A percentile compares a stretch with the other conserved stretches of the same genome.
Conservation (phyloP, 1,284 basidiomycete genomes). For the Malassezia nana region DNA sequence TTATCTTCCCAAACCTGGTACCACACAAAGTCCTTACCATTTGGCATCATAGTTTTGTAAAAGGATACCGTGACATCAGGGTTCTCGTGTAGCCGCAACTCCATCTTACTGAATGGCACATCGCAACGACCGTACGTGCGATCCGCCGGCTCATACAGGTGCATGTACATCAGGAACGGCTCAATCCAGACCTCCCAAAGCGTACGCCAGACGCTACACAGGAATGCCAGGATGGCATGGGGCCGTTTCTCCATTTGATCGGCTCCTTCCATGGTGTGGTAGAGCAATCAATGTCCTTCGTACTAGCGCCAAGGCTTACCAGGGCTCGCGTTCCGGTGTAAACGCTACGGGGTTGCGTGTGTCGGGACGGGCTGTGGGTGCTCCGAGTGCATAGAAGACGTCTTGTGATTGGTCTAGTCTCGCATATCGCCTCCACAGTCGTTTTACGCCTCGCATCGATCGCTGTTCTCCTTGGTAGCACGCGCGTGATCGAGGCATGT, state of each 20-base stretch:
- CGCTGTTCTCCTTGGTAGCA: background rate
- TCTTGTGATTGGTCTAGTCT: background rate
- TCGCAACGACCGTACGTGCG: conserved; percentile 30
- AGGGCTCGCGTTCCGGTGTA: background rate
- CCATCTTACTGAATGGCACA: conserved; percentile 40
- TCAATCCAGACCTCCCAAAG: conserved; percentile 37
- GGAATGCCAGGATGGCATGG: conserved; percentile 1
- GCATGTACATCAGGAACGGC: conserved; percentile 22
- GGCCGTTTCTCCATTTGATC: background rate
- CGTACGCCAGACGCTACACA: conserved; percentile 12
- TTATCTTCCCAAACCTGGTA: conserved; percentile 45
- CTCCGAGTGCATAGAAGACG: background rate
- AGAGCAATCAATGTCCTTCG: background rate
- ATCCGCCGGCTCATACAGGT: conserved; percentile 29
- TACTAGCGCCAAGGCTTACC: background rate
- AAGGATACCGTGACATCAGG: conserved; percentile 36
- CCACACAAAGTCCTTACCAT: conserved; percentile 43
- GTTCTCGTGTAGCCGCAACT: conserved; percentile 39
- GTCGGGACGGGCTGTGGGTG: background rate
- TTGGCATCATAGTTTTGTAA: conserved; percentile 33
- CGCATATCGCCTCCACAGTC: background rate
- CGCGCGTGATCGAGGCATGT: background rate
- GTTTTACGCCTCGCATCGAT: background rate
- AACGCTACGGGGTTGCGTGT: background rate
- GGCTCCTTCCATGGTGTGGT: conserved; percentile 5